phyloP scores from a whole-genome alignment of 495 filamentous ascomycete genomes.

The Lepidopterella palustris region DNA sequence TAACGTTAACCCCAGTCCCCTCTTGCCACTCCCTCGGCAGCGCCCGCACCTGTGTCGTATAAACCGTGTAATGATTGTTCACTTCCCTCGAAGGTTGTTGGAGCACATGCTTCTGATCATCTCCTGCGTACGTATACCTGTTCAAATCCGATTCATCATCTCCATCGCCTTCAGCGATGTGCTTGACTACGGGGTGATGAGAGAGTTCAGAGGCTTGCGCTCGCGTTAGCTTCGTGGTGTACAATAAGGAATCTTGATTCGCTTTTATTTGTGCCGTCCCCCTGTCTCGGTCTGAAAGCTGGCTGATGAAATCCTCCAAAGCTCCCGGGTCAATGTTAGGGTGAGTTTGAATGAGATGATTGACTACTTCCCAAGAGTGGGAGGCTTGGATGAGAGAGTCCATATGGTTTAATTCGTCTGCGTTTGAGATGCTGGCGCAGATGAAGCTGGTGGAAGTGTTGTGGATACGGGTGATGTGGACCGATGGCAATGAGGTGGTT shows the following conservation, averaged over 20 bases:
- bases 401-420: background rate
- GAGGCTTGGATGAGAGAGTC: background rate
- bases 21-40: background rate
- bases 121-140: background rate
- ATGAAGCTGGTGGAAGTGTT: background rate
- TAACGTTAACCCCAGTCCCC: background rate
- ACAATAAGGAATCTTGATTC: background rate
- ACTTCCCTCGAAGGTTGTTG: background rate
- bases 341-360: background rate
- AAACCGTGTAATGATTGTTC: conserved; percentile 7
- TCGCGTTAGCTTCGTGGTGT: background rate
- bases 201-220: background rate
- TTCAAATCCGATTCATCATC: background rate
- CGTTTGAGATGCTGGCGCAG: background rate
- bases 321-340: background rate
- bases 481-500: background rate
- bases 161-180: background rate
- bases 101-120: background rate
- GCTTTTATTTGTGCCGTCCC: background rate
- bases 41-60: background rate
- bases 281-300: background rate
- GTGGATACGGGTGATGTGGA: background rate
- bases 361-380: background rate
- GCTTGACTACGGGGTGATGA: background rate
- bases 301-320: background rate